Base-by-base conservation (phyloP, 2,329 filamentous ascomycete genomes). In the Cercospora sp. region DNA sequence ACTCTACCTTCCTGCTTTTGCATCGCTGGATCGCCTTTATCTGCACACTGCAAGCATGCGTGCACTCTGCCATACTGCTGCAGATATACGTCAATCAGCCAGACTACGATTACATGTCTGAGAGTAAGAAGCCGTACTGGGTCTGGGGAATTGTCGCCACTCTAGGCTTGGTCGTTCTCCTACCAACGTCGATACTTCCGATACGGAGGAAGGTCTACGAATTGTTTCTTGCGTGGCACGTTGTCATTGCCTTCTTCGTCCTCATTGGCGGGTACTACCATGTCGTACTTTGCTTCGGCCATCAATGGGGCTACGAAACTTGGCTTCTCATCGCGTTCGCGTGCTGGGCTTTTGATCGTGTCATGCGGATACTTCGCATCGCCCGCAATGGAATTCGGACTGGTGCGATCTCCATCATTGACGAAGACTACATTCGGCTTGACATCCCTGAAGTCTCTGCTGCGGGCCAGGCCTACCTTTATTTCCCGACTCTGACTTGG, bases 11-110 rank as follows among this genome's bases (percentile, higher is more conserved):
- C 63, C 67, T 86, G 3, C 72, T 86, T 0, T 75, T 86, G 0
- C 84, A 87, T 68, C 79, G 83, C 10, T 86, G 83, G 83, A 75
- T 84, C 1, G 84, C 83, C 0, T 75, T 79, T 23, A 76, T 86
- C 7, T 80, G 78, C 28, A 79, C 80, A 1, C 55, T 85, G 0
- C 79, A 87, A 58, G 82, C 80, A 0, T 73, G 81, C 8, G 57
- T 86, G 0, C 85, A 87, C 74, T 81, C 80, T 0, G 74, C 82
- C n/a, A 72, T 83, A 16, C 79, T 77, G 39, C 76, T 85, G 0
- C 70, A 76, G 3, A 69, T 79, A 0, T 80, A 81, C 68, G 57
- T 69, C 77, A 5, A 72, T 72, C 5, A 57, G 45, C 2, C 74
- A 74, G 0, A n/a, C 12, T 62, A 65, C 58, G 66, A 68, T 28